These are phyloP conservation scores for Fusarium brachygibbosum DNA, from an alignment of 2,329 filamentous ascomycete genomes.

Conservation along the genomic window DNA sequence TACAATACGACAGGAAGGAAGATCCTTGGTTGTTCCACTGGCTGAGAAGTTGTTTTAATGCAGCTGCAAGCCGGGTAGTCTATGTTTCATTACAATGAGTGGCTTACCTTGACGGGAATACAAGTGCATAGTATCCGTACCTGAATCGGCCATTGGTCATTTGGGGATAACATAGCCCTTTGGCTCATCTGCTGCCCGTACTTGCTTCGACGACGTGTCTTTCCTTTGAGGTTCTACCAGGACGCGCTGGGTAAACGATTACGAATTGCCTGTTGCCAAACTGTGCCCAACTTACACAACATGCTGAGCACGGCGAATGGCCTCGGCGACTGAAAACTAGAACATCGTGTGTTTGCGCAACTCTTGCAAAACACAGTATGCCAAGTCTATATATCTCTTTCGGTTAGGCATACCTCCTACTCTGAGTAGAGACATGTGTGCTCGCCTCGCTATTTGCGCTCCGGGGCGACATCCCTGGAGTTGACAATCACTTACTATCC, in stretches of 20 bases:
- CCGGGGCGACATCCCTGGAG: slow-evolving; percentile 9
- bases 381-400: slow-evolving; percentile 6
- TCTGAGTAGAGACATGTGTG: slow-evolving; percentile 18
- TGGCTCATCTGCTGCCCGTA: slow-evolving; percentile 2
- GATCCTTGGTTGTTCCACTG: slow-evolving; percentile 19
- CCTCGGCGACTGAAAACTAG: not conserved
- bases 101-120: slow-evolving; percentile 19
- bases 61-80: slow-evolving; percentile 7
- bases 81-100: slow-evolving; percentile 1
- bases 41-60: slow-evolving; percentile 13
- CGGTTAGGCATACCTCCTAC: slow-evolving; percentile 20
- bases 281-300: slow-evolving; percentile 23
- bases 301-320: slow-evolving; percentile 16
- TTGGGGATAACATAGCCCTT: not conserved
- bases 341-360: slow-evolving; percentile 11
- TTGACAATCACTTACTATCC: slow-evolving; percentile 4
- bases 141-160: slow-evolving; percentile 9
- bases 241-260: slow-evolving; percentile 24
- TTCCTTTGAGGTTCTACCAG: slow-evolving; percentile 12
- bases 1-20: slow-evolving; percentile 16
- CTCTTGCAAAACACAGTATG: slow-evolving; percentile 6
- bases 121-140: slow-evolving; percentile 13
- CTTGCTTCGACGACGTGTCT: slow-evolving; percentile 22
- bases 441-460: slow-evolving; percentile 13
- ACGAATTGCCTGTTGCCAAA: slow-evolving; percentile 12